Base-by-base conservation (phyloP, 139 green algal species). In the Coelastrella sp. region DNA sequence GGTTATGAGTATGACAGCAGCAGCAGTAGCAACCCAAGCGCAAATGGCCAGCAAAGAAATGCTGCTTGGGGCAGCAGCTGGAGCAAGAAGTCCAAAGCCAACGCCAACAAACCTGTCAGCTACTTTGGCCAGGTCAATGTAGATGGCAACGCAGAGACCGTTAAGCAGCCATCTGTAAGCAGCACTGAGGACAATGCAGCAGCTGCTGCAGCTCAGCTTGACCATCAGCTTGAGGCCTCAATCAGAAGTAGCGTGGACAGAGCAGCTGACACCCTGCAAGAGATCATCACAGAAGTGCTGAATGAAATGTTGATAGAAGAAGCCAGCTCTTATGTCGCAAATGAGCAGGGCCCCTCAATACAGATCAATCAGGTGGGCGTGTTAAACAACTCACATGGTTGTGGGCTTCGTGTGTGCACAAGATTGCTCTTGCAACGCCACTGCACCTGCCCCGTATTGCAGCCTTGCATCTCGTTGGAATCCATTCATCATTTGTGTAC, bases 261-360 rank as follows among this genome's bases (percentile, higher is more conserved):
- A 8, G 93, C 93, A 11, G 90, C 91, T 19, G 22, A 70, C 1
- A 84, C 93, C 58, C 60, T 96, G 25, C 90, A 94, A n/a, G 89
- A 95, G 24, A 95, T 96, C 35, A 89, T 96, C n/a, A 82, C 35
- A 19, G 91, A 94, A 60, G 90, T 96, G 49, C 85, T 92, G 49
- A 82, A 82, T 4, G 90, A 93, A 74, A 22, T 96, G 80, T 93
- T 96, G 22, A 84, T 94, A 25, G 90, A 92, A 22, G 88, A 95
- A 85, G 93, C 90, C 7, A 76, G 88, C 8, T 82, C 93, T 0
- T 94, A 93, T 80, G 35, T 95, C 1, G 75, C 85, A 12, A 78
- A 65, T 17, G 70, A 90, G 56, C 85, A 84, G 73, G 56, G 17
- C 17, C 49, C 63, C 14, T 19, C 61, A n/a, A 20, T 70, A 74